Conservation (phyloP, 768 basidiomycete species). For the Floccularia luteovirens region DNA sequence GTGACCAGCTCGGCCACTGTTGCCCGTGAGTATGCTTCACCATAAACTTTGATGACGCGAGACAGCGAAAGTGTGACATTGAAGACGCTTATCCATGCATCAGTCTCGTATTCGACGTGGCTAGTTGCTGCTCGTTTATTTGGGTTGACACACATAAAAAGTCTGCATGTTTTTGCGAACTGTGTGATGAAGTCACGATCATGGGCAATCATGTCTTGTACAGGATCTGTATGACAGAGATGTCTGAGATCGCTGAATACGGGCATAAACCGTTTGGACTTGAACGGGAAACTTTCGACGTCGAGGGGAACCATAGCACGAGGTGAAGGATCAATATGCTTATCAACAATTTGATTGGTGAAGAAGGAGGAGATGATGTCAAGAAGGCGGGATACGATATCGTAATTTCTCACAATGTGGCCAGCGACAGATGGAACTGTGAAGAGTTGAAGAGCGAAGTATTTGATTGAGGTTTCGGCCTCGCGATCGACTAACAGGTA, state of each 20-base stretch:
- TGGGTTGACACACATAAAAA: slow-evolving; percentile 93
- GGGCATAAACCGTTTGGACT: slow-evolving; percentile 93
- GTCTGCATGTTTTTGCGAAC: slow-evolving; percentile 70
- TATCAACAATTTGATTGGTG: slow-evolving; percentile 79
- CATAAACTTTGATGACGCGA: slow-evolving; percentile 83
- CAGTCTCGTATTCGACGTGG: slow-evolving; percentile 95
- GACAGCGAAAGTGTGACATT: slow-evolving; percentile 89
- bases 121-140: slow-evolving; percentile 74
- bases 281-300: slow-evolving; percentile 83
- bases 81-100: slow-evolving; percentile 95
- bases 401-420: slow-evolving; percentile 68
- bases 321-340: slow-evolving; percentile 49
- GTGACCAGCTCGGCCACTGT: slow-evolving; percentile 50
- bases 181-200: slow-evolving; percentile 60
- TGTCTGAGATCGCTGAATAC: slow-evolving; percentile 89
- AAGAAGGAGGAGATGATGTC: slow-evolving; percentile 88
- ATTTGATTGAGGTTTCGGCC: slow-evolving; percentile 91
- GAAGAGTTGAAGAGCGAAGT: slow-evolving; percentile 89
- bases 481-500: slow-evolving; percentile 92
- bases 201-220: slow-evolving; percentile 71
- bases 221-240: slow-evolving; percentile 72
- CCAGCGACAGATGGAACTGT: slow-evolving; percentile 82
- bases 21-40: slow-evolving; percentile 68
- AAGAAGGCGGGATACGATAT: slow-evolving; percentile 70
- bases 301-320: slow-evolving; percentile 38